Evolutionary conservation across 1,139 yeast species (phyloP), one percentile per base, ranked within the genome.

Genomic region (Saccharomyces hybrid): DNA sequence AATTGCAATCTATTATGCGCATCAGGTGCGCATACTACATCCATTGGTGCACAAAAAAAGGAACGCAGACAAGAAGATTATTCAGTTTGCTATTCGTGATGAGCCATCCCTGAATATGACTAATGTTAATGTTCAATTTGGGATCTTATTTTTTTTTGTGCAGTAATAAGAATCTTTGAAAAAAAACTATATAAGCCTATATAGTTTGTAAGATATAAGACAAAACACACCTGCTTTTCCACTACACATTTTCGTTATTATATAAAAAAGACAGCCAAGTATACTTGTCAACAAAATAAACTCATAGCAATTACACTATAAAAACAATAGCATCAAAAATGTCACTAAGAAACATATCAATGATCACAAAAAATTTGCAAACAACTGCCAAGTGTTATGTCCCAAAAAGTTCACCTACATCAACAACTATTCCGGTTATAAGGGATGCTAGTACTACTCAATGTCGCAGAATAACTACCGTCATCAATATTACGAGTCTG

Each of bases 371-470:
- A 32, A 29, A 52, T 20, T 16, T 56, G 34, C 49, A 47, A 51
- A 46, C 53, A 16, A 44, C 56, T 29, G 47, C 56, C 41, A 54
- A 49, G 51, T 50, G 59, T 34, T 54, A 46, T 50, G 47, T 52
- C 8, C 59, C 61, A 50, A 56, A 55, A 32, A 50, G 54, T 6
- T 49, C 59, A 6, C 42, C 56, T 29, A 52, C 55, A 31, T 50
- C 60, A 8, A 58, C 61, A 3, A 58, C 60, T 14, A 57, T 57
- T 47, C 61, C 61, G 16, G 55, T 58, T 11, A 51, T 54, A 9
- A 27, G n/a, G 41, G 49, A 49, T n/a, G n/a, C 42, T 31, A 28
- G 44, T 38, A 38, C n/a, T 20, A 38, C 44, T 16, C 44, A 38
- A 20, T 16, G 25, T 38, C 44, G 44, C 16, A 38, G 44, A 38